Percentiles rank a stretch among this genome's conserved stretches.
Conservation (phyloP, 306 rosid genomes). For the Rosa lucieae region DNA sequence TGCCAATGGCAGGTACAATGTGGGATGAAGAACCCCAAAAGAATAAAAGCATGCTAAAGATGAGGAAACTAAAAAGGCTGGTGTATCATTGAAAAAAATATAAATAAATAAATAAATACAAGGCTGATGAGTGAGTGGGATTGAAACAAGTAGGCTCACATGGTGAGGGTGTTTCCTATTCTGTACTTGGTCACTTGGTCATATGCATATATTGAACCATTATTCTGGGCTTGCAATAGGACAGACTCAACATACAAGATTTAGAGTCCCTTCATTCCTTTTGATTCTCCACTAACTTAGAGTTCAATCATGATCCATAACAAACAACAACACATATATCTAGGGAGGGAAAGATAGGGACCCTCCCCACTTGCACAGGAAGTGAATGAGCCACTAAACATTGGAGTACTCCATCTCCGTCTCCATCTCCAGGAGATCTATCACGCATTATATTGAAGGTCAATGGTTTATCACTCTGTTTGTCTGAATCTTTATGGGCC, state of each 20-base stretch:
- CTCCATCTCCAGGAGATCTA: constrained; percentile 25
- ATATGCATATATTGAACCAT: constrained; percentile 36
- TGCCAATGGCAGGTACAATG: constrained; percentile 17
- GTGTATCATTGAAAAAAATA: too few species aligned
- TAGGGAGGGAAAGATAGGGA: constrained; percentile 32
- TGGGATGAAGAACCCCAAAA: constrained; percentile 29
- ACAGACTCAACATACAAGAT: constrained; percentile 39
- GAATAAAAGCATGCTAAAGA: constrained; percentile 21
- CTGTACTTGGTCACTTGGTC: constrained; percentile 33
- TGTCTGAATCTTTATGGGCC: constrained; percentile 53
- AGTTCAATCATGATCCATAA: constrained; percentile 43
- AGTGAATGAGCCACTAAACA: constrained; percentile 48
- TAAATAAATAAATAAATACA: too few species aligned
- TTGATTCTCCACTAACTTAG: constrained; percentile 41
- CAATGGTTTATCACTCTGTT: constrained; percentile 37
- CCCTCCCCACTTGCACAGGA: constrained; percentile 59
- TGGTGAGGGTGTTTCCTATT: constrained; percentile 27
- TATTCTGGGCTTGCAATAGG: constrained; percentile 20
- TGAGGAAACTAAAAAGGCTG: constrained; percentile 7
- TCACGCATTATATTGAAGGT: constrained; percentile 14
- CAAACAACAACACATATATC: constrained; percentile 35
- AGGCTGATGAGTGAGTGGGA: constrained; percentile 28
- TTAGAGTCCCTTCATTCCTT: constrained; percentile 42
- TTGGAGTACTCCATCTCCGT: constrained; percentile 53
- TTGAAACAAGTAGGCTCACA: constrained; percentile 26